Percentiles rank a stretch among this genome's conserved stretches.
These are phyloP conservation scores for Yarrowia deformans DNA, from an alignment of 805 yeast genomes.

Conservation along the genomic window DNA sequence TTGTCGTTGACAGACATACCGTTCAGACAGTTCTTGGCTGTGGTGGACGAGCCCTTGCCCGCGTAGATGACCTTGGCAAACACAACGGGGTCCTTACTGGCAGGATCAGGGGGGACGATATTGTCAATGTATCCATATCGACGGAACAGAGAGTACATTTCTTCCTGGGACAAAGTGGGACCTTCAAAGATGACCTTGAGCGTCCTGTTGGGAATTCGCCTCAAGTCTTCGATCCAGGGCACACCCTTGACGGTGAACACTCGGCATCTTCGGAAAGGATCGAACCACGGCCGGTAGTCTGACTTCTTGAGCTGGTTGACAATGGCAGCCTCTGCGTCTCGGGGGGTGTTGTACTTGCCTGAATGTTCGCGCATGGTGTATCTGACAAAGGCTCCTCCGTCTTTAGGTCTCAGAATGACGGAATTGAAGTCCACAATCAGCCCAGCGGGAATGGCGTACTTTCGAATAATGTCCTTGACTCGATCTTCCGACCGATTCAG, in stretches of 20 bases:
- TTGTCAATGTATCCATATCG: slow-evolving; percentile 86
- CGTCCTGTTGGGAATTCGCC: slow-evolving; percentile 71
- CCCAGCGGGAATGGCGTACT: slow-evolving; percentile 45
- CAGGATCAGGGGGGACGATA: slow-evolving; percentile 63
- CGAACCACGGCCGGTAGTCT: slow-evolving; percentile 48
- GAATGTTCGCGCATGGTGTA: slow-evolving; percentile 64
- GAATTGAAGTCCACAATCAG: slow-evolving; percentile 58
- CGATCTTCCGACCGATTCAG: slow-evolving; percentile 31
- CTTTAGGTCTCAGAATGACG: slow-evolving; percentile 74
- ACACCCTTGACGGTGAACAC: slow-evolving; percentile 82
- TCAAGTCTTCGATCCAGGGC: slow-evolving; percentile 96
- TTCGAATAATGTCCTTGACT: slow-evolving; percentile 41
- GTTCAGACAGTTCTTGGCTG: slow-evolving; percentile 90
- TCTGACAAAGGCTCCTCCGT: slow-evolving; percentile 93
- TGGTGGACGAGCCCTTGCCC: slow-evolving; percentile 69
- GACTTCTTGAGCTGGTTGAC: slow-evolving; percentile 52
- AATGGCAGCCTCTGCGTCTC: slow-evolving; percentile 62
- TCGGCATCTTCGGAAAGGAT: slow-evolving; percentile 59
- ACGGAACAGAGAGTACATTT: slow-evolving; percentile 78
- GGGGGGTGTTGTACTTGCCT: slow-evolving; percentile 49
- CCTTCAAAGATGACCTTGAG: slow-evolving; percentile 80
- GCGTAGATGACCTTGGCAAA: slow-evolving; percentile 65
- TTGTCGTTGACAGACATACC: slow-evolving; percentile 67
- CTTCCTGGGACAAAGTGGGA: slow-evolving; percentile 76
- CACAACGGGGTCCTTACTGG: slow-evolving; percentile 57